Percentiles rank a stretch among this genome's conserved stretches.
Conservation (phyloP, 2,329 filamentous ascomycete genomes). For the Triangularia setosa region DNA sequence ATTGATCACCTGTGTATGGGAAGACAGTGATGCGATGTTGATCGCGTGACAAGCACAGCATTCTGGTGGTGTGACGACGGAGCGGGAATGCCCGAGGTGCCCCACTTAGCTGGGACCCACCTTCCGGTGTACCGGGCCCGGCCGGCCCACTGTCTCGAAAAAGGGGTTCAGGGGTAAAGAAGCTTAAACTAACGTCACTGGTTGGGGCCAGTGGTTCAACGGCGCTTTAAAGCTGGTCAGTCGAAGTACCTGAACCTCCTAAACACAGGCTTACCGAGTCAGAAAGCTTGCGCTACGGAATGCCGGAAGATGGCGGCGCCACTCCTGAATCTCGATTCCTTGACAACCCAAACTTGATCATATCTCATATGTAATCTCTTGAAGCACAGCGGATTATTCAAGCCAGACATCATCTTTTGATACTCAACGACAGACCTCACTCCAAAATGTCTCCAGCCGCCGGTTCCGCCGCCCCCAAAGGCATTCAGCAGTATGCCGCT, state of each 20-base stretch:
- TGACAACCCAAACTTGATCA: background rate
- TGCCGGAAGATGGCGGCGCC: background rate
- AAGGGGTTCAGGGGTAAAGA: background rate
- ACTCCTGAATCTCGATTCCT: background rate
- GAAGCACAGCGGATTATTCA: background rate
- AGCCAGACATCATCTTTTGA: background rate
- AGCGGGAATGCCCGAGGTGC: background rate
- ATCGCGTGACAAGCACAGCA: background rate
- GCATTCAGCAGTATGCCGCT: slow-evolving; percentile 7
- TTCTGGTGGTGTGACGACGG: background rate
- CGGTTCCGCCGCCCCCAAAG: background rate
- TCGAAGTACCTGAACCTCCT: background rate
- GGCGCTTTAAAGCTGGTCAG: background rate
- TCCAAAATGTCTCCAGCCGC: background rate
- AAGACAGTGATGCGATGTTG: background rate
- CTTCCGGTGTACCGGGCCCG: background rate
- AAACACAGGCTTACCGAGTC: background rate
- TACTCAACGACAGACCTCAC: background rate
- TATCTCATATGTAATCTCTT: background rate
- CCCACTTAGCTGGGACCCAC: background rate
- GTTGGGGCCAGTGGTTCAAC: background rate
- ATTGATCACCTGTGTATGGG: background rate
- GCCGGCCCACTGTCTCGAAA: background rate
- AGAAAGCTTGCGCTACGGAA: background rate
- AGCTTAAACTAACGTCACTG: background rate